A percentile compares a stretch with the other conserved stretches of the same genome.
Evolutionary conservation across 129 eudicot genomes (phyloP).

Genomic region (Artemisia tridentata): DNA sequence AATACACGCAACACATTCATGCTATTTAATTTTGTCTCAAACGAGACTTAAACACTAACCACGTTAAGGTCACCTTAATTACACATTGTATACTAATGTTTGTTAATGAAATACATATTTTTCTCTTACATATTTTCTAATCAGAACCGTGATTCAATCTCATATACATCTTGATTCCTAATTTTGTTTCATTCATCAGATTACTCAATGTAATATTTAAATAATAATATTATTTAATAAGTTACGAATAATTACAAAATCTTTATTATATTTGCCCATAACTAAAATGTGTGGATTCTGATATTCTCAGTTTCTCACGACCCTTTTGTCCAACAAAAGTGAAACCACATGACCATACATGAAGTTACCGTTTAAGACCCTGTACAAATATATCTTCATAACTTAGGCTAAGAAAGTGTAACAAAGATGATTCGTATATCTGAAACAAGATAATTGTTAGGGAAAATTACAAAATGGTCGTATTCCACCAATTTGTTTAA

Average conservation of each 20-base stretch:
- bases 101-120: no score
- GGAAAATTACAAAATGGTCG: no score
- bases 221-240: not conserved
- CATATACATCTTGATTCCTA: not conserved
- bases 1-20: no score
- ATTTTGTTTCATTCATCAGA: conserved; percentile 11
- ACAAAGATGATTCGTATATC: no score
- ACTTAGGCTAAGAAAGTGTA: no score
- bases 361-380: conserved; percentile 2
- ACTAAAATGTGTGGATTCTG: conserved; percentile 28
- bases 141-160: not conserved
- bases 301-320: not conserved
- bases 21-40: no score
- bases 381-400: no score
- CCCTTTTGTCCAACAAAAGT: conserved; percentile 34
- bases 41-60: no score
- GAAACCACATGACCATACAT: conserved; percentile 16
- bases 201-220: not conserved
- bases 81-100: no score
- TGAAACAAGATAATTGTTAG: no score
- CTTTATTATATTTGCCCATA: conserved; percentile 18
- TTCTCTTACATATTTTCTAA: not conserved
- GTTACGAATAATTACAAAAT: conserved; percentile 7
- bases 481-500: no score
- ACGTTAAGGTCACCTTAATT: no score